phyloP scores from a whole-genome alignment of 2,329 filamentous ascomycete species.

The Geoglossum cookeanum region DNA sequence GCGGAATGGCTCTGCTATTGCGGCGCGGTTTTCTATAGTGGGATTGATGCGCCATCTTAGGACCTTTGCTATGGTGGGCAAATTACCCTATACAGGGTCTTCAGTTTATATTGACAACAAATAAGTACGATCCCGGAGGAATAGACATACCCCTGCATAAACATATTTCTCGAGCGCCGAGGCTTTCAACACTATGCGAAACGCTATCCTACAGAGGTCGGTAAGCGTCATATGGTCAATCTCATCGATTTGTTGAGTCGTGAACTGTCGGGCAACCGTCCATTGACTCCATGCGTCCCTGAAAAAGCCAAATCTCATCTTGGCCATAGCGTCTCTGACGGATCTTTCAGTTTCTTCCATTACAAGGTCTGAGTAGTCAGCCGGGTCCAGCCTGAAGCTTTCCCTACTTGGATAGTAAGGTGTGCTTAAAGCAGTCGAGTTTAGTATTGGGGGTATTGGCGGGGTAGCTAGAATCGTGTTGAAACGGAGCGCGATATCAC shows the following conservation, averaged over 20 bases:
- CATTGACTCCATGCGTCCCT: not conserved
- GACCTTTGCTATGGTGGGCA: not conserved
- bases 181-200: not conserved
- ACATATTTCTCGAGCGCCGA: not conserved
- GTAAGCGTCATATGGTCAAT: conserved; percentile 1
- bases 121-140: not conserved
- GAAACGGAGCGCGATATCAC: not conserved
- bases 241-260: not conserved
- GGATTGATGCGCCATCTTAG: not conserved
- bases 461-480: not conserved
- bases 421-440: not conserved
- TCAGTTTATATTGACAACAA: not conserved
- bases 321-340: not conserved
- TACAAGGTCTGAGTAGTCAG: not conserved
- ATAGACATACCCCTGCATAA: not conserved
- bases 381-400: not conserved
- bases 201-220: not conserved
- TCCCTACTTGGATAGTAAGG: not conserved
- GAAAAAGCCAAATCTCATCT: not conserved
- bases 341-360: not conserved
- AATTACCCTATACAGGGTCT: not conserved
- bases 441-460: not conserved
- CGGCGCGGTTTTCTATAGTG: not conserved
- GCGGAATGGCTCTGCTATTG: not conserved
- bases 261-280: not conserved